Base-by-base conservation (phyloP, 2,329 filamentous ascomycete genomes). In the Phialophora expanda region DNA sequence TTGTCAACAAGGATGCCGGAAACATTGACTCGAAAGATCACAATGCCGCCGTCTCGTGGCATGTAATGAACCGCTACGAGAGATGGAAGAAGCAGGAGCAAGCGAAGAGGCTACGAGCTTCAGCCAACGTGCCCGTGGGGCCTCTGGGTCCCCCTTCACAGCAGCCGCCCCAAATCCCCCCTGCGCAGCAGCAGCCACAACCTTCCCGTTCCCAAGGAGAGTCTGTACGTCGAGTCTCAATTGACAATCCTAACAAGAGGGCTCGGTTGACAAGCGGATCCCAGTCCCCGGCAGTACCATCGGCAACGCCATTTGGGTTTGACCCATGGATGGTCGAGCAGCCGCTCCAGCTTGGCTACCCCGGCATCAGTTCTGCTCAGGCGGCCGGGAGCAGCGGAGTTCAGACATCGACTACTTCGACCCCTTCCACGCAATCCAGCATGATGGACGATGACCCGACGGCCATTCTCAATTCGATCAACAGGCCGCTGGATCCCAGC, bases 1-100 rank as follows among this genome's bases (percentile, higher is more conserved):
- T 72, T 61, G 70, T 72, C 53, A 72, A 72, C 59, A 72, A 72
- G 64, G 70, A 72, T 63, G 70, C 70, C n/a, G 69, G 68, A 56
- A 72, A 72, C 50, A 72, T 72, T 34, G 69, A 67, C 22, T 72
- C 70, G 24, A 72, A 72, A 56, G 70, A 72, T 24, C 70, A 72
- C 57, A 70, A 67, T 64, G 70, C 70, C 20, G 70, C 69, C 26
- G 70, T 72, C 0, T 70, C 68, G 12, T 72, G 68, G 68, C 70
- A 72, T 63, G 70, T 72, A 20, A 70, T 72, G 70, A 72, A 72
- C 54, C 69, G 70, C 12, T 72, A 72, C 26, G 70, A 72, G 60
- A 63, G 65, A 54, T 72, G 68, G 68, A 72, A 72, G 61, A 72
- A 68, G 48, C 70, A 72, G 53, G 65, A 72, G 55, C 70, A 70